Conservation (phyloP, 164 flowering plant genomes). For the Brasenia schreberi region DNA sequence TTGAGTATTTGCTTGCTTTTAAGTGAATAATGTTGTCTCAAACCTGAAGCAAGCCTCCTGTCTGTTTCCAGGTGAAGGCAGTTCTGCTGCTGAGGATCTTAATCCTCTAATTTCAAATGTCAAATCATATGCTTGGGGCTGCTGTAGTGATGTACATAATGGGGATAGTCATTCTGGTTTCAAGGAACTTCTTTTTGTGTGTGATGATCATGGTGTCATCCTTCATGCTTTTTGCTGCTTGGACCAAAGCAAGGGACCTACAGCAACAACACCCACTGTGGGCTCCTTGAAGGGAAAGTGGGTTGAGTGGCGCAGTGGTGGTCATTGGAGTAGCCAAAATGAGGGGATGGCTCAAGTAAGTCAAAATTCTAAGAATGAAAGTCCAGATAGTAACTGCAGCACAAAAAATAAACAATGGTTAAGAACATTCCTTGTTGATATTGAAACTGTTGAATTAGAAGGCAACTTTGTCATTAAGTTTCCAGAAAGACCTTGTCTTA, state of each 20-base stretch:
- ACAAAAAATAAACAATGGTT: constrained; percentile 42
- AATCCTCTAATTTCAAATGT: constrained; percentile 50
- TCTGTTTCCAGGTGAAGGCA: constrained; percentile 11
- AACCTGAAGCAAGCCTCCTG: constrained; percentile 17
- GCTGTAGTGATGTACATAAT: constrained; percentile 48
- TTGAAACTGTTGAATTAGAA: constrained; percentile 36
- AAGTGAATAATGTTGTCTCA: constrained; percentile 24
- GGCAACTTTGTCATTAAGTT: constrained; percentile 42
- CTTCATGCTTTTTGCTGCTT: constrained; percentile 63
- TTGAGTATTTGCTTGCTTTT: not conserved
- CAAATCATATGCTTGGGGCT: constrained; percentile 83
- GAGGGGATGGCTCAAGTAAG: constrained; percentile 5
- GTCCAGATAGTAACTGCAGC: constrained; percentile 10
- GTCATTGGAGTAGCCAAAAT: constrained; percentile 28
- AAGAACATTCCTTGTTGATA: constrained; percentile 45
- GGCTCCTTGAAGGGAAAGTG: constrained; percentile 46
- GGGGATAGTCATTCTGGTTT: constrained; percentile 34
- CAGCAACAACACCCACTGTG: constrained; percentile 11
- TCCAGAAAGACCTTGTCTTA: constrained; percentile 50
- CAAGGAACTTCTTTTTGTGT: constrained; percentile 72
- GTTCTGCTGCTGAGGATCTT: constrained; percentile 14
- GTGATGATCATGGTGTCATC: constrained; percentile 55
- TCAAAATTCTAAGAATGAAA: constrained; percentile 10
- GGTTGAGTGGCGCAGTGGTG: constrained; percentile 71
- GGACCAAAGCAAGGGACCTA: constrained; percentile 11